These are phyloP conservation scores for Neospora caninum DNA, from an alignment of 169 alveolate genomes.

Conservation along the genomic window DNA sequence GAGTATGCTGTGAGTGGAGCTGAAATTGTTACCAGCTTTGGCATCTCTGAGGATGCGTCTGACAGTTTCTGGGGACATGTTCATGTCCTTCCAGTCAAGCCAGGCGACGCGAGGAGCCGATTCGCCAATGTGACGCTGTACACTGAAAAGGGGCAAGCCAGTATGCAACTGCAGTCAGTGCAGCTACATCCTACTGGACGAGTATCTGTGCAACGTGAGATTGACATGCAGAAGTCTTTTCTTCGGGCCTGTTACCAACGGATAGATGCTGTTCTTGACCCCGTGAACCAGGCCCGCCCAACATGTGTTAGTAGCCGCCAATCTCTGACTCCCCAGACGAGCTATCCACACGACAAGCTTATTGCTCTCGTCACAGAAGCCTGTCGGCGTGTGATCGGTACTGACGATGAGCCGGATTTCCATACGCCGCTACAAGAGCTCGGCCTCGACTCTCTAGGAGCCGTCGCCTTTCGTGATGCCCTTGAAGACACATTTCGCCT, in stretches of 20 bases:
- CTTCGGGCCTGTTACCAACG: not conserved
- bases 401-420: not conserved
- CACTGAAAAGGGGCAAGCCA: not conserved
- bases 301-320: too few species aligned
- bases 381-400: not conserved
- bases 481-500: constrained; percentile 70
- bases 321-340: not conserved
- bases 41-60: not conserved
- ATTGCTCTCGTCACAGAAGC: not conserved
- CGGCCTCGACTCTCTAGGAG: constrained; percentile 79
- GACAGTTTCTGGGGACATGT: not conserved
- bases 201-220: not conserved
- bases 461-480: constrained; percentile 77
- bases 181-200: not conserved
- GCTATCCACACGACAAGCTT: not conserved
- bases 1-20: not conserved
- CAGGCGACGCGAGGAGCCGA: not conserved
- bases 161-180: not conserved
- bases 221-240: not conserved
- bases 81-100: not conserved
- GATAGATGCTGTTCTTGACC: too few species aligned
- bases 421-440: constrained; percentile 72
- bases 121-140: not conserved
- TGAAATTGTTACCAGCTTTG: not conserved
- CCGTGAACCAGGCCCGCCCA: too few species aligned